A percentile compares a stretch with the other conserved stretches of the same genome.
These are phyloP conservation scores for Wallacemonas collosoma DNA, from an alignment of 208 protist genomes.

Conservation along the genomic window DNA sequence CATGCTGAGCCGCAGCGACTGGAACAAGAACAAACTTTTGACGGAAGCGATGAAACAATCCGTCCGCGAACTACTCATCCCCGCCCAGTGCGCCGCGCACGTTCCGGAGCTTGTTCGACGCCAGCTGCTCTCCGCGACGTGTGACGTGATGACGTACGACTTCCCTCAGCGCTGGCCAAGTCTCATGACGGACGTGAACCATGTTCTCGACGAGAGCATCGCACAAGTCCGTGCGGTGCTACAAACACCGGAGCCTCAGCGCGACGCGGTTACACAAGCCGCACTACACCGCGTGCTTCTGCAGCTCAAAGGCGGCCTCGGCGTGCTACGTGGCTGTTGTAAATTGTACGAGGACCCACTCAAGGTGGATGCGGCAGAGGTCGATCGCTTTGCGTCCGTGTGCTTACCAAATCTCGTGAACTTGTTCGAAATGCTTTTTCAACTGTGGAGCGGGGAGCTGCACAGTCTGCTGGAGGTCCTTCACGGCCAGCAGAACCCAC, in stretches of 20 bases:
- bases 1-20: constrained; percentile 68
- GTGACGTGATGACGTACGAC: constrained; percentile 74
- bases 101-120: constrained; percentile 70
- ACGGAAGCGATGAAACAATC: constrained; percentile 45
- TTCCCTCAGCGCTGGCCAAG: constrained; percentile 67
- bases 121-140: constrained; percentile 68
- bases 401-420: constrained; percentile 51
- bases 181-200: constrained; percentile 58
- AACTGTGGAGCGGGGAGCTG: constrained; percentile 45
- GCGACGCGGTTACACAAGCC: constrained; percentile 16
- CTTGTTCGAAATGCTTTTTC: constrained; percentile 48
- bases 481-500: neutral
- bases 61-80: constrained; percentile 56
- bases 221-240: constrained; percentile 27
- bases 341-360: constrained; percentile 67
- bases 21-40: constrained; percentile 68
- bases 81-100: constrained; percentile 64
- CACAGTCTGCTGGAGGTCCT: constrained; percentile 8
- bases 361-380: constrained; percentile 39
- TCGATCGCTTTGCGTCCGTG: constrained; percentile 50
- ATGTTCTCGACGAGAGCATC: constrained; percentile 46
- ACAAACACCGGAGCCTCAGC: constrained; percentile 20
- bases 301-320: constrained; percentile 67
- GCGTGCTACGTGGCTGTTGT: constrained; percentile 68
- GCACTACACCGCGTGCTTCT: constrained; percentile 28